phyloP scores from a whole-genome alignment of 2,329 filamentous ascomycete species.

The Colletotrichum theobromicola region DNA sequence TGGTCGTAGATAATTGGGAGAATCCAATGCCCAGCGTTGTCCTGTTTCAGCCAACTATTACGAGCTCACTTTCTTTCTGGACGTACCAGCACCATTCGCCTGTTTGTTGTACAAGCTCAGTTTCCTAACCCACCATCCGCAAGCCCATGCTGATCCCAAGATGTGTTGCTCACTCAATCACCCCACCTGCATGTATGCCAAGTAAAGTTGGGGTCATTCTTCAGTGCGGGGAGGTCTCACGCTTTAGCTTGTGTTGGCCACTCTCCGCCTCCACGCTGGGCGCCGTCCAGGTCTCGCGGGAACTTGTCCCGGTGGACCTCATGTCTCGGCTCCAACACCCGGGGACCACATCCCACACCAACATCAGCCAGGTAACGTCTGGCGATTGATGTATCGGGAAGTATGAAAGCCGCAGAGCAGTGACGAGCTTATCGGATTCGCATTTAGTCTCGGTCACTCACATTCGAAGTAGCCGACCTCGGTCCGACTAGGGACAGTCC shows the following conservation, averaged over 20 bases:
- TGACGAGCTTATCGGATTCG: rapidly evolving
- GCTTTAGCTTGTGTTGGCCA: background rate
- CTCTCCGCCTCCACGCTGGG: background rate
- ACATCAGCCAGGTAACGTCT: background rate
- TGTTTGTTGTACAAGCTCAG: background rate
- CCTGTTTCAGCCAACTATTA: background rate
- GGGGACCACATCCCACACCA: background rate
- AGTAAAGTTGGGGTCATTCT: background rate
- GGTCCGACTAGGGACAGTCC: rapidly evolving
- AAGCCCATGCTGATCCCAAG: background rate
- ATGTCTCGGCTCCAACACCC: background rate
- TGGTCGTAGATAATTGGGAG: background rate
- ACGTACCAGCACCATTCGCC: background rate
- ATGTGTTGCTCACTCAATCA: background rate
- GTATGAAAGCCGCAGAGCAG: background rate
- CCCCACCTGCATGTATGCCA: background rate
- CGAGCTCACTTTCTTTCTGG: too few species aligned
- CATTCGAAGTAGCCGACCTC: background rate
- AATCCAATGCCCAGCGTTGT: background rate
- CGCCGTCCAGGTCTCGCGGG: background rate
- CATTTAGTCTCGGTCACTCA: background rate
- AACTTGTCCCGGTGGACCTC: background rate
- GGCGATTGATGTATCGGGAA: background rate
- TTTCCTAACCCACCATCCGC: background rate
- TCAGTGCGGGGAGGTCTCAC: background rate